phyloP scores from a whole-genome alignment of 805 yeast genomes.

The Metschnikowia drakensbergensis region DNA sequence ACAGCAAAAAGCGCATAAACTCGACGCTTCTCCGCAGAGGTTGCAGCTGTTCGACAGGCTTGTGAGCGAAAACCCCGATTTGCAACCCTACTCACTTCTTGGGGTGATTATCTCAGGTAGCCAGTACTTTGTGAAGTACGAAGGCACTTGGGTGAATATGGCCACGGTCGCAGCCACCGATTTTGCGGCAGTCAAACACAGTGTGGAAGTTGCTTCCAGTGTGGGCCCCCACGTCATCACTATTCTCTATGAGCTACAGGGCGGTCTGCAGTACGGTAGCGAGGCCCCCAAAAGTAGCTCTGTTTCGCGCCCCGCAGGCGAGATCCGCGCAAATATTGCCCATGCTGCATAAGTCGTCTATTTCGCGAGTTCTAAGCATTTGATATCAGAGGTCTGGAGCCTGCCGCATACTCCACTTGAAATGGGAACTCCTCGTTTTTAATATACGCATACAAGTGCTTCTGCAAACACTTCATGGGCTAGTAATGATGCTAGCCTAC shows the following conservation, averaged over 20 bases:
- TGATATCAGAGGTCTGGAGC: not conserved
- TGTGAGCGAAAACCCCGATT: constrained; percentile 9
- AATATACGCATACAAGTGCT: too few relatives aligned
- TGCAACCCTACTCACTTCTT: constrained; percentile 24
- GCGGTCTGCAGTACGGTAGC: not conserved
- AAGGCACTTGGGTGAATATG: constrained; percentile 14
- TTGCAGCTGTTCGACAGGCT: constrained; percentile 9
- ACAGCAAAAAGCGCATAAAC: constrained; percentile 20
- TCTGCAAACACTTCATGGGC: too few relatives aligned
- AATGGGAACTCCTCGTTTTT: too few relatives aligned
- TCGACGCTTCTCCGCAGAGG: constrained; percentile 11
- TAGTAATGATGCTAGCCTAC: too few relatives aligned
- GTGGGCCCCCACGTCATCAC: constrained; percentile 14
- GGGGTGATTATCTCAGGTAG: constrained; percentile 32
- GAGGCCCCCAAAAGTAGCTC: not conserved
- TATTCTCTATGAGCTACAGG: constrained; percentile 10
- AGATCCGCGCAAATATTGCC: not conserved
- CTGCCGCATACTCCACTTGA: not conserved
- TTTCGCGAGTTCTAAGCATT: not conserved
- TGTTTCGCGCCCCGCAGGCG: not conserved
- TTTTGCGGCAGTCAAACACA: constrained; percentile 10
- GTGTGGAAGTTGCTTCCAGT: constrained; percentile 6
- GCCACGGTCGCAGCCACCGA: constrained; percentile 13
- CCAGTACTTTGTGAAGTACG: constrained; percentile 20
- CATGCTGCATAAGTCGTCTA: not conserved